Conservation (phyloP, 352 stramenopile genomes). For the Phytopythium delawarense region DNA sequence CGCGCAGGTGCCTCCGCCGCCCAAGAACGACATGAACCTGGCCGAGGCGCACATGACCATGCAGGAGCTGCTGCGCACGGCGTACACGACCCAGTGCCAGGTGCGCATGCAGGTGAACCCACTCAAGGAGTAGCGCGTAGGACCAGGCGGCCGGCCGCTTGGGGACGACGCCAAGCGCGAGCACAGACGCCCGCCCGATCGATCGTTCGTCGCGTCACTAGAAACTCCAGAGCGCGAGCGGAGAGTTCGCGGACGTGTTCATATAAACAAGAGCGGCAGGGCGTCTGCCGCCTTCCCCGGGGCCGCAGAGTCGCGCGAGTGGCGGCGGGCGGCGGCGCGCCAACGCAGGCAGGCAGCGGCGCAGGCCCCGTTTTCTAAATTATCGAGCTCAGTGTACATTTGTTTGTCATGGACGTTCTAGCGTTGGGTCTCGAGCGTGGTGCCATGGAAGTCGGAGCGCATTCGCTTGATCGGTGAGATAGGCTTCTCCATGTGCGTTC, state of each 20-base stretch:
- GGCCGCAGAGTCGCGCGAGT: background rate
- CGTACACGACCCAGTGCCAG: constrained; percentile 80
- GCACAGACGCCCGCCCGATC: no score
- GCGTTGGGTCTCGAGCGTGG: background rate
- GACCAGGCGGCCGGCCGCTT: background rate
- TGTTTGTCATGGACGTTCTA: background rate
- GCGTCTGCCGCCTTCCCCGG: background rate
- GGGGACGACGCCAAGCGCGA: background rate
- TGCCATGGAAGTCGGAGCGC: no score
- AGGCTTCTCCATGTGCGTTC: no score
- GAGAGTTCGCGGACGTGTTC: background rate
- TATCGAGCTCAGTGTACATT: constrained; percentile 8
- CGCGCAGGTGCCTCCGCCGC: constrained; percentile 35
- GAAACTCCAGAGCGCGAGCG: background rate
- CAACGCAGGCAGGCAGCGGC: background rate
- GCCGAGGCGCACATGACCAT: constrained; percentile 67
- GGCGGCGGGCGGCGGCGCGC: background rate
- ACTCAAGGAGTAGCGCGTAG: constrained; percentile 22
- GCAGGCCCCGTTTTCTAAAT: constrained; percentile 2
- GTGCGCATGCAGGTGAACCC: constrained; percentile 80
- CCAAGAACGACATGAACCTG: constrained; percentile 54
- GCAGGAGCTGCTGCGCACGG: constrained; percentile 79
- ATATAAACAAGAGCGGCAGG: background rate
- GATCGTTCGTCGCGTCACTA: background rate
- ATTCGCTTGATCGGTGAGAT: no score